phyloP scores from a whole-genome alignment of 1,284 basidiomycete species.

The Cutaneotrichosporon cavernicola region DNA sequence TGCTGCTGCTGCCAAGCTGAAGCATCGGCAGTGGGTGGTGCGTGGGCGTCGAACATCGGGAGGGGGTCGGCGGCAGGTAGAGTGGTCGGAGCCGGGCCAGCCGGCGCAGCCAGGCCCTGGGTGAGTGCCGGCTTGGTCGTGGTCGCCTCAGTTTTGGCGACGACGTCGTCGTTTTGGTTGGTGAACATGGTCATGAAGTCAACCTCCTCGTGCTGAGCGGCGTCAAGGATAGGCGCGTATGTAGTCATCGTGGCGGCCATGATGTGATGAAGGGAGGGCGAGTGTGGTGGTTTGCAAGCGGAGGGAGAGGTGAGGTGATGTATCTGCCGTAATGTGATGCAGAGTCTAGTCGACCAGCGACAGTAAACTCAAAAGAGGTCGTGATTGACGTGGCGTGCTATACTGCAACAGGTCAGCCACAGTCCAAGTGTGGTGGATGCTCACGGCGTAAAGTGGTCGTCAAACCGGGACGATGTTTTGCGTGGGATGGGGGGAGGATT shows the following conservation, averaged over 20 bases:
- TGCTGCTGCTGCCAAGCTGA: constrained; percentile 10
- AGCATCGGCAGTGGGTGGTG: not conserved
- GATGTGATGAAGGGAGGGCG: not conserved
- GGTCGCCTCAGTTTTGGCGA: not conserved
- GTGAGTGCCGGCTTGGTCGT: not conserved
- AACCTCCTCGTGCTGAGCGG: constrained; percentile 21
- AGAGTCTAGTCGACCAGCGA: constrained; percentile 12
- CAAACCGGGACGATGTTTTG: constrained; percentile 1
- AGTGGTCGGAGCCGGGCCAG: constrained; percentile 7
- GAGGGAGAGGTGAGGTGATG: constrained; percentile 1
- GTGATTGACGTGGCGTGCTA: constrained; percentile 9
- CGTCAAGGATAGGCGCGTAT: constrained; percentile 13
- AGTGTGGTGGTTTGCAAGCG: not conserved
- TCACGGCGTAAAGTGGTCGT: constrained; percentile 10
- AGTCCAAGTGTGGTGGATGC: not conserved
- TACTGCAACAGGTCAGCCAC: not conserved
- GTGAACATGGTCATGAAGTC: constrained; percentile 32
- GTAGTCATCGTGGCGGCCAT: constrained; percentile 15
- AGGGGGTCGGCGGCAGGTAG: constrained; percentile 15
- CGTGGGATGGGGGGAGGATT: not conserved
- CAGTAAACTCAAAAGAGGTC: not conserved
- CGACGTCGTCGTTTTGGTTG: constrained; percentile 21
- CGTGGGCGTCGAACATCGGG: constrained; percentile 16
- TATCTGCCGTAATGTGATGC: constrained; percentile 6
- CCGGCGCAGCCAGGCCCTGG: not conserved